Percentiles rank a stretch among this genome's conserved stretches.
These are phyloP conservation scores for Ophiostoma australiae DNA, from an alignment of 2,329 filamentous ascomycete species.

Conservation along the genomic window DNA sequence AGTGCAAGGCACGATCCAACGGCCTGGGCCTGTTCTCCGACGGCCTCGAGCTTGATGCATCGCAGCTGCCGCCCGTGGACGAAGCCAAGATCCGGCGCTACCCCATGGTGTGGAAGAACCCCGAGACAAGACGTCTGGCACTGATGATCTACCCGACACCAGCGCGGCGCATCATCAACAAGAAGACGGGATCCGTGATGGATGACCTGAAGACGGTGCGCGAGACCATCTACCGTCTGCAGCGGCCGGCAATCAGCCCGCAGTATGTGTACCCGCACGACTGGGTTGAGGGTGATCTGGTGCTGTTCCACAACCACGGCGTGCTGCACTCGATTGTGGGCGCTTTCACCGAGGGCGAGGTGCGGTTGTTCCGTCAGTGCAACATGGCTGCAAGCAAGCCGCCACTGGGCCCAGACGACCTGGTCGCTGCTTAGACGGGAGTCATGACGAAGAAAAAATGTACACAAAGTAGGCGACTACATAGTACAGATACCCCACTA, in stretches of 20 bases:
- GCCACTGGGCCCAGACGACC: constrained; percentile 22
- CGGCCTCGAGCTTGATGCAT: constrained; percentile 48
- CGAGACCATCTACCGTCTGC: constrained; percentile 62
- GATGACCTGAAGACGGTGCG: constrained; percentile 63
- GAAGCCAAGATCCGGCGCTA: constrained; percentile 62
- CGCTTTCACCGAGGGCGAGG: constrained; percentile 67
- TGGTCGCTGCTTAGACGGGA: neutral
- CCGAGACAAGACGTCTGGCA: constrained; percentile 59
- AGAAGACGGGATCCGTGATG: constrained; percentile 52
- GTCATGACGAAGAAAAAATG: neutral
- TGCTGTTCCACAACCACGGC: constrained; percentile 74
- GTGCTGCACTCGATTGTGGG: constrained; percentile 71
- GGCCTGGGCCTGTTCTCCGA: constrained; percentile 63
- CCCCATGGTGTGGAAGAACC: constrained; percentile 76
- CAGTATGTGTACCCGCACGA: constrained; percentile 66
- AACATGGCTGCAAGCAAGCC: constrained; percentile 61
- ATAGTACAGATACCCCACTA: neutral
- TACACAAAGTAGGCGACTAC: neutral
- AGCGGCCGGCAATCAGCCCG: constrained; percentile 65
- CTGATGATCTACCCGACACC: constrained; percentile 72
- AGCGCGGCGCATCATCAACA: constrained; percentile 60
- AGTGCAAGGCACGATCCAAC: constrained; percentile 59
- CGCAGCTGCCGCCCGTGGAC: constrained; percentile 60
- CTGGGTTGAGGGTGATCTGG: constrained; percentile 71
- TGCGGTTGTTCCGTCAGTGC: constrained; percentile 71